These are phyloP conservation scores for Fusarium siculi DNA, from an alignment of 2,329 filamentous ascomycete species.

Conservation along the genomic window DNA sequence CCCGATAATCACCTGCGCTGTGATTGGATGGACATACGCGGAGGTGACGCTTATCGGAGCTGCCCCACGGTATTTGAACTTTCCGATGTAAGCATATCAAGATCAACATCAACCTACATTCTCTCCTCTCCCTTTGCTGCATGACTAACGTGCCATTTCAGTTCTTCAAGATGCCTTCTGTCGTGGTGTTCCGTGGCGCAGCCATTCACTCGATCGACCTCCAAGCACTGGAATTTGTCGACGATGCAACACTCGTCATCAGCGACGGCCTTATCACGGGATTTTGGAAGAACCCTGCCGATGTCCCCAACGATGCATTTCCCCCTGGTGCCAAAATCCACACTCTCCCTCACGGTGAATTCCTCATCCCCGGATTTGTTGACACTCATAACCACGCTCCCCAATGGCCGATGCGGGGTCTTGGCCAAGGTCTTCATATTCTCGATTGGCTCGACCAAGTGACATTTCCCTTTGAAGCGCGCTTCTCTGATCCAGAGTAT, in stretches of 20 bases:
- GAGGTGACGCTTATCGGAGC: background rate
- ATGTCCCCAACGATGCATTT: background rate
- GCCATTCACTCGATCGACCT: background rate
- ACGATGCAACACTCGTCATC: slow-evolving; percentile 1
- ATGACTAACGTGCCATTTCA: accelerated
- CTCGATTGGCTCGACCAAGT: slow-evolving; percentile 72
- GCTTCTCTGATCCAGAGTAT: slow-evolving; percentile 7
- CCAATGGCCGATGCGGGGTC: slow-evolving; percentile 61
- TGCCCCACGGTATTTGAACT: background rate
- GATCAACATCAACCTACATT: no score
- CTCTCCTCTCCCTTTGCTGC: background rate
- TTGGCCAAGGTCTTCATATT: slow-evolving; percentile 63
- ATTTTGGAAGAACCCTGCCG: background rate
- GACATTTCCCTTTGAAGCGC: slow-evolving; percentile 60
- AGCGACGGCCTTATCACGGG: background rate
- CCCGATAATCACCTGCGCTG: background rate
- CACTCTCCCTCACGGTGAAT: background rate
- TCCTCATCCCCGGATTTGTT: slow-evolving; percentile 65
- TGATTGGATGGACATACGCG: background rate
- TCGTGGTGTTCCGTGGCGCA: background rate
- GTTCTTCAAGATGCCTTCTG: background rate
- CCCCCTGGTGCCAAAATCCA: background rate
- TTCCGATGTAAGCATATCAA: background rate
- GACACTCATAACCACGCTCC: slow-evolving; percentile 78
- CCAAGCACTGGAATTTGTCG: background rate